phyloP scores from a whole-genome alignment of 441 rosid species.

The Syzygium malaccense region DNA sequence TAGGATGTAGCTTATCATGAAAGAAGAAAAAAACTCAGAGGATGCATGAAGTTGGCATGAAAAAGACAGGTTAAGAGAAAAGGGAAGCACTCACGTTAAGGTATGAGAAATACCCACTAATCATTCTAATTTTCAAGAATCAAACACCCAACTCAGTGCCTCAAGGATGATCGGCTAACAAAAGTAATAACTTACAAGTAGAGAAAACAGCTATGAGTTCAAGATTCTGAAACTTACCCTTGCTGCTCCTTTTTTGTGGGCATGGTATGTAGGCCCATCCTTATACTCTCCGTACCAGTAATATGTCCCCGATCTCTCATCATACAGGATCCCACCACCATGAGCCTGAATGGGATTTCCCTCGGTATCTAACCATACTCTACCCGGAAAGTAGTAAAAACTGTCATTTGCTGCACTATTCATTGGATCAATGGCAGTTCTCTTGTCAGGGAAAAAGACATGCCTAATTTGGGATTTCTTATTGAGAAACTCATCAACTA shows the following conservation, averaged over 20 bases:
- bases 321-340: conserved; percentile 73
- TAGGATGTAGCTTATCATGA: background rate
- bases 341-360: conserved; percentile 96
- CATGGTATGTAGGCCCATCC: conserved; percentile 84
- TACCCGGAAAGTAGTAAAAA: conserved; percentile 60
- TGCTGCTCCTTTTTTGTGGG: conserved; percentile 68
- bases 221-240: conserved; percentile 48
- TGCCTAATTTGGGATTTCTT: conserved; percentile 72
- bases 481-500: conserved; percentile 87
- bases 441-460: conserved; percentile 64
- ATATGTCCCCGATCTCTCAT: conserved; percentile 51
- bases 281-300: conserved; percentile 97
- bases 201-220: background rate
- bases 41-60: background rate
- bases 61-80: background rate
- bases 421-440: conserved; percentile 52
- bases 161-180: background rate
- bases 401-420: conserved; percentile 49
- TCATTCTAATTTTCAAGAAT: background rate
- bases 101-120: background rate
- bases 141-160: background rate
- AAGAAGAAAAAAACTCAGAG: background rate
- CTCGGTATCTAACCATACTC: conserved; percentile 83
- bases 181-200: background rate
- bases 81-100: background rate